phyloP scores from a whole-genome alignment of 768 basidiomycete species.

The Leucocoprinus leucothites region DNA sequence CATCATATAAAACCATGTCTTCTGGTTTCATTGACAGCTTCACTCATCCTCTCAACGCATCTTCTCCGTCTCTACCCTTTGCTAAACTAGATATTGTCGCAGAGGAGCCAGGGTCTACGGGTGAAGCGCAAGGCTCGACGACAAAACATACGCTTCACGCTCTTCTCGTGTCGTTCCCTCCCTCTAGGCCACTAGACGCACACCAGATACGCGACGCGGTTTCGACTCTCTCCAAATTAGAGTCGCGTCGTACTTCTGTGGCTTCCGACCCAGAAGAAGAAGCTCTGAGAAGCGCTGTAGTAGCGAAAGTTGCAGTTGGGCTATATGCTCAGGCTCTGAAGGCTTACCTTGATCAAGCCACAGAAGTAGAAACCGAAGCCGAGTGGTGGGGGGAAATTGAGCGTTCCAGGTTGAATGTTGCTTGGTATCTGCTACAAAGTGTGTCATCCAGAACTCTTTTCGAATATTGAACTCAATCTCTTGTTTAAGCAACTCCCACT shows the following conservation, averaged over 20 bases:
- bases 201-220: slow-evolving; percentile 24
- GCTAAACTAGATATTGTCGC: neutral
- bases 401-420: slow-evolving; percentile 51
- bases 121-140: neutral
- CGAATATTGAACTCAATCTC: slow-evolving; percentile 2
- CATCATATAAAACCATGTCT: slow-evolving; percentile 20
- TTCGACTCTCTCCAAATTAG: slow-evolving; percentile 25
- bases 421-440: slow-evolving; percentile 80
- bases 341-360: slow-evolving; percentile 61
- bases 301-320: slow-evolving; percentile 48
- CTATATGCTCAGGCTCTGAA: slow-evolving; percentile 69
- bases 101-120: neutral
- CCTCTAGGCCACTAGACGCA: slow-evolving; percentile 17
- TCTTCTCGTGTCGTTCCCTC: slow-evolving; percentile 36
- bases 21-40: slow-evolving; percentile 40
- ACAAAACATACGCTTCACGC: slow-evolving; percentile 33
- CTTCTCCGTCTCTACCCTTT: slow-evolving; percentile 19
- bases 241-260: neutral
- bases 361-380: slow-evolving; percentile 68
- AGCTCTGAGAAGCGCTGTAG: slow-evolving; percentile 39
- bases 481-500: slow-evolving; percentile 41
- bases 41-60: slow-evolving; percentile 28
- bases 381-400: slow-evolving; percentile 83
- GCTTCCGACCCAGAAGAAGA: slow-evolving; percentile 30
- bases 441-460: slow-evolving; percentile 22